phyloP scores from a whole-genome alignment of 208 protist species.

The Phytomonas sp. region DNA sequence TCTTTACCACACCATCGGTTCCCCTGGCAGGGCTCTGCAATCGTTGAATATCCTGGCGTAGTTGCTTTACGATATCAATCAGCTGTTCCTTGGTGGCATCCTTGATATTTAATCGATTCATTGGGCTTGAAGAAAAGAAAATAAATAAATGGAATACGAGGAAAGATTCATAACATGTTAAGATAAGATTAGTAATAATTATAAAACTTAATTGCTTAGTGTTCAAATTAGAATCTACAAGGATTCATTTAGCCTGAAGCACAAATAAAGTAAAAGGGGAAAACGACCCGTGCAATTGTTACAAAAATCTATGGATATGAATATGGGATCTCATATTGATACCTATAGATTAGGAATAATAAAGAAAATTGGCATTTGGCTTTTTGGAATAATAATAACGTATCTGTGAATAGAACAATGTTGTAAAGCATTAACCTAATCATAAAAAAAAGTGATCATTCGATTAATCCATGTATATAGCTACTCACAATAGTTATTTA shows the following conservation, averaged over 20 bases:
- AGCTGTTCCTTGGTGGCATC: conserved; percentile 55
- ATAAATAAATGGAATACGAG: conserved; percentile 3
- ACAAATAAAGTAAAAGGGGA: neutral
- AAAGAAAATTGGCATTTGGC: neutral
- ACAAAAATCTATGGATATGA: neutral
- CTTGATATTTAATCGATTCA: conserved; percentile 28
- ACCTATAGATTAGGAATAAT: neutral
- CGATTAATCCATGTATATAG: neutral
- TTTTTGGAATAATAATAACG: conserved; percentile 4
- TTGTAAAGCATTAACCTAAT: neutral
- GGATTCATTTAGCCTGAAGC: conserved; percentile 15
- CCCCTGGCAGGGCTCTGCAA: conserved; percentile 10
- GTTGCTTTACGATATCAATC: conserved; percentile 40
- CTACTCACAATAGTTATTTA: neutral
- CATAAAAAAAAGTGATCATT: neutral
- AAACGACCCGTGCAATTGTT: neutral
- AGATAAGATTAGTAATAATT: neutral
- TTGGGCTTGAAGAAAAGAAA: conserved; percentile 4
- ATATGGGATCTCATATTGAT: neutral
- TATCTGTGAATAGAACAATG: neutral
- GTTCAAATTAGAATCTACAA: too few relatives aligned
- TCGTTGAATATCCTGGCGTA: conserved; percentile 26
- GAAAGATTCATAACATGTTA: conserved; percentile 9
- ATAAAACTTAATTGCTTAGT: conserved; percentile 1
- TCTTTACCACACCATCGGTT: conserved; percentile 8